Conservation (phyloP, 1,284 basidiomycete genomes). For the Irpex lacteus region DNA sequence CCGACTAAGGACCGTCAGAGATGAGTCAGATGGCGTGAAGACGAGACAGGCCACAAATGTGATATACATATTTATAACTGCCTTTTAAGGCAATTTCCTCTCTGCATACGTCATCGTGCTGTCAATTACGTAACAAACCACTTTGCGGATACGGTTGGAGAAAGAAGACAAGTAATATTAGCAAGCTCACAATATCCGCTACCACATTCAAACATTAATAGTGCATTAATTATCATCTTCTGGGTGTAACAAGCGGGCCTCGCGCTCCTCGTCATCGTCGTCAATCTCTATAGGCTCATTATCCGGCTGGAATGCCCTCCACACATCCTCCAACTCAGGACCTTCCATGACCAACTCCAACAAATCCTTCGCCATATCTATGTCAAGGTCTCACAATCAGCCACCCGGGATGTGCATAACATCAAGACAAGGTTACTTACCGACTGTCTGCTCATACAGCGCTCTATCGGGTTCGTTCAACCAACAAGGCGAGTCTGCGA, state of each 20-base stretch:
- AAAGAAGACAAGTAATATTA: too few species aligned
- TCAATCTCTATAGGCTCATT: constrained; percentile 7
- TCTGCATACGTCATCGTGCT: too few species aligned
- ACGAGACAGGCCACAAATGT: too few species aligned
- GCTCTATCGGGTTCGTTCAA: constrained; percentile 41
- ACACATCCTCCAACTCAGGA: constrained; percentile 26
- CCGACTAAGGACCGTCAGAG: too few species aligned
- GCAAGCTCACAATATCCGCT: too few species aligned
- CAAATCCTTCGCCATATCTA: constrained; percentile 24
- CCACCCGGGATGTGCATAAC: neutral
- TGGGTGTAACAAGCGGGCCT: constrained; percentile 15
- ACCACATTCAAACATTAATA: too few species aligned
- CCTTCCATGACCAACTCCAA: constrained; percentile 26
- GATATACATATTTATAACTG: too few species aligned
- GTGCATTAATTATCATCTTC: neutral
- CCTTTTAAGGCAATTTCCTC: too few species aligned
- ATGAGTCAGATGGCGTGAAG: too few species aligned
- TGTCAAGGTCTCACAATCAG: neutral
- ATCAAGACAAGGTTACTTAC: constrained; percentile 31
- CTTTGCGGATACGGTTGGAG: too few species aligned
- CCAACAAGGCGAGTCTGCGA: constrained; percentile 66
- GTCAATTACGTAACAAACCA: too few species aligned
- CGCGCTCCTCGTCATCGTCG: constrained; percentile 22
- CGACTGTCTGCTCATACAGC: constrained; percentile 48
- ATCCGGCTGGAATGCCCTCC: constrained; percentile 20